Conservation (phyloP, 78 protist species). For the Protostelium mycophagum region DNA sequence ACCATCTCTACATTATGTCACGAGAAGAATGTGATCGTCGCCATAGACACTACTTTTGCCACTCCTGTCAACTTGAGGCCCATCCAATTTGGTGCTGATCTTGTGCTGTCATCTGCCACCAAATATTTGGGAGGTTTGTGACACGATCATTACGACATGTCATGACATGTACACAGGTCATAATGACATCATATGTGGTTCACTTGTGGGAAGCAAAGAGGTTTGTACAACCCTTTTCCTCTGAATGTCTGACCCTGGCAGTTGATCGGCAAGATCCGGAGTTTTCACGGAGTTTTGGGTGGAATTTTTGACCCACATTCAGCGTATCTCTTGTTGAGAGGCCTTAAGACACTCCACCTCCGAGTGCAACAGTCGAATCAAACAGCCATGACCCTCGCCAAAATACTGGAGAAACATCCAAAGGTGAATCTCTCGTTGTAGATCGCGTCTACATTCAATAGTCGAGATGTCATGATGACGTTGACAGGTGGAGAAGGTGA, state of each 20-base stretch:
- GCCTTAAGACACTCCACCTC: constrained; percentile 54
- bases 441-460: too few relatives aligned
- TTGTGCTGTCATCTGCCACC: constrained; percentile 56
- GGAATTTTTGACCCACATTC: constrained; percentile 23
- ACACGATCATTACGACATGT: neutral
- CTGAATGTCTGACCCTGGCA: neutral
- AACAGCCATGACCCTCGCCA: constrained; percentile 40
- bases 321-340: constrained; percentile 43
- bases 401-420: constrained; percentile 46
- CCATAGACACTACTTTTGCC: constrained; percentile 74
- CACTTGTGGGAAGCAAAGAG: constrained; percentile 8
- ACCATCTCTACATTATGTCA: neutral
- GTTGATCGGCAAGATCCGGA: neutral
- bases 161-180: neutral
- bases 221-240: neutral
- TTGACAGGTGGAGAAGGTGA: constrained; percentile 24
- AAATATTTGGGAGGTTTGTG: constrained; percentile 51
- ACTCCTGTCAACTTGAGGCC: constrained; percentile 48
- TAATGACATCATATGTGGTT: constrained; percentile 45
- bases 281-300: constrained; percentile 30
- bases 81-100: constrained; percentile 49
- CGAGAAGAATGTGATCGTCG: neutral
- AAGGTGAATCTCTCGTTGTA: neutral
- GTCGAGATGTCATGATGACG: neutral
- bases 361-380: constrained; percentile 50